phyloP scores from a whole-genome alignment of 1,139 yeast species.

The Suhomyces wounanorum region DNA sequence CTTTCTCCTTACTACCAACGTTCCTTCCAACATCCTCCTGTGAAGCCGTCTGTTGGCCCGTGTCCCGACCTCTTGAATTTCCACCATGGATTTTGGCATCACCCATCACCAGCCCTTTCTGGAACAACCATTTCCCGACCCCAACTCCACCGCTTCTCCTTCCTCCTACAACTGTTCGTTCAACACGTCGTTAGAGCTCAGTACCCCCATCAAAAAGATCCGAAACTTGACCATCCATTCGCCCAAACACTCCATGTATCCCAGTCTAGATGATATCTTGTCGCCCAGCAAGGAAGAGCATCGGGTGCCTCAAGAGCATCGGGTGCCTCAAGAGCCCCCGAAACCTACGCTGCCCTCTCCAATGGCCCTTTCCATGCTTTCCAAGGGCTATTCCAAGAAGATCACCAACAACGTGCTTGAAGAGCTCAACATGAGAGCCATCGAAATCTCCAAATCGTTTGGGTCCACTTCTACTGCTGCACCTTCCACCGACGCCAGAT shows the following conservation, averaged over 20 bases:
- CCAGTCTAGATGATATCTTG: conserved; percentile 18
- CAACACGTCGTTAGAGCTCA: conserved; percentile 25
- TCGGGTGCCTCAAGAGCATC: no score
- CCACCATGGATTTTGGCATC: conserved; percentile 16
- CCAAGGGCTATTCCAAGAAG: conserved; percentile 44
- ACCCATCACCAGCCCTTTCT: conserved; percentile 6
- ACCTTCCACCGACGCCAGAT: conserved; percentile 4
- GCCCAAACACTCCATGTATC: conserved; percentile 28
- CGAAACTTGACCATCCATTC: conserved; percentile 36
- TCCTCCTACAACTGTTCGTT: conserved; percentile 12
- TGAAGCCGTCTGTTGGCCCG: neutral
- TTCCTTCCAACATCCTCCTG: neutral
- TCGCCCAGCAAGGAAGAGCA: conserved; percentile 2
- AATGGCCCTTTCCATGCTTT: conserved; percentile 29
- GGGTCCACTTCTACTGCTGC: conserved; percentile 14
- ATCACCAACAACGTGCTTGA: conserved; percentile 42
- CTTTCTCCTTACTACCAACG: neutral
- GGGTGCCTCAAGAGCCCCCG: no score
- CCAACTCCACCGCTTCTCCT: conserved; percentile 10
- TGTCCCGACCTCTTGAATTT: neutral
- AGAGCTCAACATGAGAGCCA: conserved; percentile 43
- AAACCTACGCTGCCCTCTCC: conserved; percentile 10
- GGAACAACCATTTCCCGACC: conserved; percentile 4
- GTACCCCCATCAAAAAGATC: conserved; percentile 46
- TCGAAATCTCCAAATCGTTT: conserved; percentile 27